phyloP scores from a whole-genome alignment of 2,329 filamentous ascomycete species.

The Aspergillus eucalypticola region DNA sequence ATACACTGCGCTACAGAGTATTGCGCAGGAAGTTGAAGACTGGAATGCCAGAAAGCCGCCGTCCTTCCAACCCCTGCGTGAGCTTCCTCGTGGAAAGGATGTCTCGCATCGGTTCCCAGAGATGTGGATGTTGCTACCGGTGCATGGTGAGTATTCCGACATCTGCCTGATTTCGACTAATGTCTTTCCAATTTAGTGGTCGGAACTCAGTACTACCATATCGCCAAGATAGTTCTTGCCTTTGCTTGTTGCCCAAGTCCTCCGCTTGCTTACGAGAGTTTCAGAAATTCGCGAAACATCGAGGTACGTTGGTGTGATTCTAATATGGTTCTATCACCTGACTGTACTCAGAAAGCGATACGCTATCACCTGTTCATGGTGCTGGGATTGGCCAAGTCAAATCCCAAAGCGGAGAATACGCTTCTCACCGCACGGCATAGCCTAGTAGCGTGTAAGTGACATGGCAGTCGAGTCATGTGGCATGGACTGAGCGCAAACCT shows the following conservation, averaged over 20 bases:
- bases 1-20: background rate
- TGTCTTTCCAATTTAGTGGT: conserved; percentile 24
- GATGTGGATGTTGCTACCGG: conserved; percentile 35
- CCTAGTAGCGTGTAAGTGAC: conserved; percentile 27
- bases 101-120: conserved; percentile 27
- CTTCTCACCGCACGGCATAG: conserved; percentile 30
- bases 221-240: conserved; percentile 33
- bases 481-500: background rate
- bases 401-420: conserved; percentile 28
- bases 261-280: conserved; percentile 20
- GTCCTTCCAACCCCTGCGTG: conserved; percentile 30
- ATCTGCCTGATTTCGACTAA: background rate
- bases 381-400: conserved; percentile 28
- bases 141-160: conserved; percentile 24
- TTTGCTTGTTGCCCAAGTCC: conserved; percentile 18
- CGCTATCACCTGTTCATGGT: conserved; percentile 26
- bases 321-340: background rate
- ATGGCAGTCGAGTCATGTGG: background rate
- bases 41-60: conserved; percentile 26
- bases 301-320: conserved; percentile 15
- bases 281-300: conserved; percentile 23
- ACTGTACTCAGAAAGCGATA: conserved; percentile 17
- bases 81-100: conserved; percentile 22
- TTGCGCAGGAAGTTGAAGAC: conserved; percentile 21
- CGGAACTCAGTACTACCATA: conserved; percentile 39